These are phyloP conservation scores for Starmerella bombi DNA, from an alignment of 805 yeast genomes.

Conservation along the genomic window DNA sequence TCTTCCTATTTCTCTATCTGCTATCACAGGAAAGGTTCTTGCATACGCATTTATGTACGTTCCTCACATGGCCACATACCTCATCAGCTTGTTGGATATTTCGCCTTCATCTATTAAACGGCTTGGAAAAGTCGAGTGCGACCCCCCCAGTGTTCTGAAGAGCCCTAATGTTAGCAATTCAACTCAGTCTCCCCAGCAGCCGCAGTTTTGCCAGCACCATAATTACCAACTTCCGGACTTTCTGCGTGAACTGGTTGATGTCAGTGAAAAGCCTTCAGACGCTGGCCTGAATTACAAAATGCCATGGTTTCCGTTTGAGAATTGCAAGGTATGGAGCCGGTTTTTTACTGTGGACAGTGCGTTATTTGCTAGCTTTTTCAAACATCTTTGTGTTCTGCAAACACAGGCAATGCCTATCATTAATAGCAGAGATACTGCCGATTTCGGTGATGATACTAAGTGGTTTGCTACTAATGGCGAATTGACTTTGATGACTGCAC, in stretches of 20 bases:
- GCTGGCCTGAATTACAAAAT: not conserved
- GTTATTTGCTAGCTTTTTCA: constrained; percentile 31
- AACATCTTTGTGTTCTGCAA: constrained; percentile 30
- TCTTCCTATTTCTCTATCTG: constrained; percentile 43
- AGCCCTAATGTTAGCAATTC: not conserved
- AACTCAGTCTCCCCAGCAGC: not conserved
- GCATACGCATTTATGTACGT: constrained; percentile 48
- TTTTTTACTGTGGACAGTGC: constrained; percentile 28
- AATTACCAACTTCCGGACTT: not conserved
- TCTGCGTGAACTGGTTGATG: not conserved
- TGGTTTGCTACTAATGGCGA: constrained; percentile 3
- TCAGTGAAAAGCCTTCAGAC: not conserved
- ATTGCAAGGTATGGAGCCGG: constrained; percentile 24
- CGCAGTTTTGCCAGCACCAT: not conserved
- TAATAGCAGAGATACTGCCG: constrained; percentile 12
- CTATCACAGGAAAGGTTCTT: constrained; percentile 57
- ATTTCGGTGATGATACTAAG: constrained; percentile 16
- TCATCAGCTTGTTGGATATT: constrained; percentile 22
- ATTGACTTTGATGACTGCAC: constrained; percentile 16
- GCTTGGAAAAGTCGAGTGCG: not conserved
- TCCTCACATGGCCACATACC: constrained; percentile 40
- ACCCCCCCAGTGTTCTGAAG: not conserved
- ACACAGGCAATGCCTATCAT: constrained; percentile 21
- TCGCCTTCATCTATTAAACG: not conserved
- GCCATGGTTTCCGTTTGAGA: constrained; percentile 1